Base-by-base conservation (phyloP, 768 basidiomycete species). In the Podaxis sp. region DNA sequence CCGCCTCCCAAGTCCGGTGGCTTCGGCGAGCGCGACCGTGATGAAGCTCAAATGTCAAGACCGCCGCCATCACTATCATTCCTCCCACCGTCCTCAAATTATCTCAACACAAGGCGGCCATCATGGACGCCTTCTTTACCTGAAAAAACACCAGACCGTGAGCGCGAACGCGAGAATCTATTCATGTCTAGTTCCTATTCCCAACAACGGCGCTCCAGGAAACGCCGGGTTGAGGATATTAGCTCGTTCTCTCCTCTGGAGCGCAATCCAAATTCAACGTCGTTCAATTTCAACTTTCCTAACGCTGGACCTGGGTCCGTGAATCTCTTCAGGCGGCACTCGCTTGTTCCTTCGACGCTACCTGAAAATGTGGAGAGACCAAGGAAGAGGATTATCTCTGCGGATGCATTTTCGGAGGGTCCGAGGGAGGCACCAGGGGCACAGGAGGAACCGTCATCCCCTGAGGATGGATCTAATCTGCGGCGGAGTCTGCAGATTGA, bases 401-500 rank as follows among this genome's bases (percentile, higher is more conserved):
- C 54, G 10, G 63, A 53, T 61, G 33, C 44, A 4, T 56, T 49
- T 51, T 11, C 56, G 4, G 59, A 59, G 38, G 53, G 56, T 60
- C 30, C 46, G 24, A 62, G 33, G 17, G 58, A 66, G 48, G 46
- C 36, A 22, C 50, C 58, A 41, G 60, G 17, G 6, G 40, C 13
- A 7, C 15, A 46, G 4, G 20, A n/a, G 44, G 44, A 67, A 37
- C 71, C 74, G 15, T 69, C 70, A 20, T 77, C 76, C 1, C 75
- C 78, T 12, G 87, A 90, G 63, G 87, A 91, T 68, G 81, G 82
- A 8, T 79, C 82, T 17, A 87, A 85, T 66, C 81, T 90, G 66
- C 77, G 77, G 56, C 76, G 80, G 56, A 86, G 81, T 63, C 72
- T 91, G 63, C 83, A 90, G 71, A 91, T 93, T 64, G 87, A 91